Percentiles rank a stretch among this genome's conserved stretches.
These are phyloP conservation scores for Dactylellina haptotyla DNA, from an alignment of 2,329 filamentous ascomycete species.

Conservation along the genomic window DNA sequence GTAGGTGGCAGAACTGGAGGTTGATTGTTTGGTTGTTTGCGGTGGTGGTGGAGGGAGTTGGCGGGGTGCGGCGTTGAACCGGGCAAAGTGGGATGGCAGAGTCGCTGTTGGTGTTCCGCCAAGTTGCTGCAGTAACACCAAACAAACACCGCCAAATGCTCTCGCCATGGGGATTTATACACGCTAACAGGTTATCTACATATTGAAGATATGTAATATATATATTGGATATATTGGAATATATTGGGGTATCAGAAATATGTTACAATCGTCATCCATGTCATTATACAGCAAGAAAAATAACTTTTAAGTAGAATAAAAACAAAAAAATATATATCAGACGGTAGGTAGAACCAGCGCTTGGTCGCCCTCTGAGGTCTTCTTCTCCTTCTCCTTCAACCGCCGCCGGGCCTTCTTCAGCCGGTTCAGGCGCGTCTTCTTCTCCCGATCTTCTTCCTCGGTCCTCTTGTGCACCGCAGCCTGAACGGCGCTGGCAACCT, in stretches of 20 bases:
- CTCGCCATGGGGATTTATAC: too few relatives aligned
- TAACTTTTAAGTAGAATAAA: not conserved
- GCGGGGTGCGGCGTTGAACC: not conserved
- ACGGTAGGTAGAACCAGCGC: too few relatives aligned
- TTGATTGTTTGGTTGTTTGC: not conserved
- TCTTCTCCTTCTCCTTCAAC: slow-evolving; percentile 29
- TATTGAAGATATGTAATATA: not conserved
- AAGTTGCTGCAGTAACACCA: slow-evolving; percentile 44
- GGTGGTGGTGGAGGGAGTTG: not conserved
- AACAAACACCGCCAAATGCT: not conserved
- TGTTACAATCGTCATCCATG: too few relatives aligned
- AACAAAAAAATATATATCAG: not conserved
- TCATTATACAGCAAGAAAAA: not conserved
- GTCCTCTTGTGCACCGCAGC: slow-evolving; percentile 37
- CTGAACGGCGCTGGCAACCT: slow-evolving; percentile 18
- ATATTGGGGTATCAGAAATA: not conserved
- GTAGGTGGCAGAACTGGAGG: not conserved
- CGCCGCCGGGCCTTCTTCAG: slow-evolving; percentile 39
- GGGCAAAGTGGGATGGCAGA: slow-evolving; percentile 6
- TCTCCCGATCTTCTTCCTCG: slow-evolving; percentile 42
- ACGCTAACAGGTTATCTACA: too few relatives aligned
- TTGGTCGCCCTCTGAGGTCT: not conserved
- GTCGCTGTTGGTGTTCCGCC: not conserved
- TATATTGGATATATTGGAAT: not conserved
- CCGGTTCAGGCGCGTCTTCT: slow-evolving; percentile 46